Evolutionary conservation across 305 asterid genomes (phyloP), one percentile per base, ranked within the genome.

Genomic region (Fraxinus xanthoxyloides): DNA sequence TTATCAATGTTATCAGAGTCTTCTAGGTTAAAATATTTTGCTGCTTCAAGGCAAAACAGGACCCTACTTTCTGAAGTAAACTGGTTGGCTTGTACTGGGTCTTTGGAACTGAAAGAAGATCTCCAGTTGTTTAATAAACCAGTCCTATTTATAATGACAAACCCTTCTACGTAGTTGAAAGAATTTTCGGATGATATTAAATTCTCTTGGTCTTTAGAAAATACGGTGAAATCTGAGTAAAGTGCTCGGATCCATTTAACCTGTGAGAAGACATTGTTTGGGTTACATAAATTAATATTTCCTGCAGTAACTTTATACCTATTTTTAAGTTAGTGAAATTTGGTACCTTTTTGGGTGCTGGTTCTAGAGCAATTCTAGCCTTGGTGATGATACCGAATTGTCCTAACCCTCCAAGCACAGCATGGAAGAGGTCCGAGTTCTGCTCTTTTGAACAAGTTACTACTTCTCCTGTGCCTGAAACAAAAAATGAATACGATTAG

Each of bases 351-450:
- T 79, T 86, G 3, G 97, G 97, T 26, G 98, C 98, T 30, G 93
- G 97, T 77, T 93, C 92, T 8, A 97, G 89, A 23, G 97, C 92
- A 56, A 94, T 93, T 76, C 97, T 84, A 13, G 98, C 99, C 79
- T 86, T 83, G 24, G 98, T 94, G 80, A 96, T 96, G 84, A 97
- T 84, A 15, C 98, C 99, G 51, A 94, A 91, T 84, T 97, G 98
- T 79, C 98, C 99, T 51, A 97, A 81, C 80, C 99, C 99, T 12
- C 99, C 99, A 38, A 97, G 92, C n/a, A 91, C 97, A 4, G 91
- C 97, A 36, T 90, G 83, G 86, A 97, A 97, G 51, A 94, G 93
- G 83, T 97, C 98, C 0, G 89, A 79, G 79, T 94, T 92, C 82
- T 92, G 84, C 82, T 91, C 89, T 36, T 91, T 92, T 24, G 99